These are phyloP conservation scores for Candida easanensis DNA, from an alignment of 805 yeast genomes.

Conservation along the genomic window DNA sequence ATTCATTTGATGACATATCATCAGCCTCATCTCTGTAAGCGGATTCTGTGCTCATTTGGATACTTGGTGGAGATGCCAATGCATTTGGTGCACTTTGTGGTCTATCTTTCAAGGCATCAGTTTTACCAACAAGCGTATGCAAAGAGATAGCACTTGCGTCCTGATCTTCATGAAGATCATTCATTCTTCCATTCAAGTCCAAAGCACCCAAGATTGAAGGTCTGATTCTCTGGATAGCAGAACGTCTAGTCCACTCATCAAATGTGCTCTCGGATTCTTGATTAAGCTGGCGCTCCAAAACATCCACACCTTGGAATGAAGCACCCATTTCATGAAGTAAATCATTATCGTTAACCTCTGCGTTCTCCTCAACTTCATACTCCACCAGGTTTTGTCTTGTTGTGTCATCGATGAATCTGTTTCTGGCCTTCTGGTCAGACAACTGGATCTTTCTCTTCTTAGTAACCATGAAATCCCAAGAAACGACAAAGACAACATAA, in stretches of 20 bases:
- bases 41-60: conserved; percentile 24
- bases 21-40: conserved; percentile 14
- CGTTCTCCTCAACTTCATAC: conserved; percentile 16
- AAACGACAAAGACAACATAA: conserved; percentile 52
- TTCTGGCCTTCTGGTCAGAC: conserved; percentile 25
- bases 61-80: conserved; percentile 1
- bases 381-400: conserved; percentile 5
- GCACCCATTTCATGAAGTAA: conserved; percentile 13
- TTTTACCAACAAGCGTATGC: conserved; percentile 5
- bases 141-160: conserved; percentile 13
- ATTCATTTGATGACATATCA: conserved; percentile 8
- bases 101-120: conserved; percentile 1
- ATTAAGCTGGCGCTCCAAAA: conserved; percentile 15
- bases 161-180: conserved; percentile 3
- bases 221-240: conserved; percentile 17
- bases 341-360: conserved; percentile 26
- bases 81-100: neutral
- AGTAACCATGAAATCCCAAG: conserved; percentile 24
- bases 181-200: conserved; percentile 21
- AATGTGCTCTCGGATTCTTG: conserved; percentile 10
- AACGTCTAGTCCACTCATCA: conserved; percentile 21
- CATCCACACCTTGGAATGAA: conserved; percentile 15
- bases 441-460: conserved; percentile 18
- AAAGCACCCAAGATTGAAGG: conserved; percentile 26
- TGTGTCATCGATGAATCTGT: conserved; percentile 15